phyloP scores from a whole-genome alignment of 352 stramenopile genomes.

The Globisporangium okanoganense region DNA sequence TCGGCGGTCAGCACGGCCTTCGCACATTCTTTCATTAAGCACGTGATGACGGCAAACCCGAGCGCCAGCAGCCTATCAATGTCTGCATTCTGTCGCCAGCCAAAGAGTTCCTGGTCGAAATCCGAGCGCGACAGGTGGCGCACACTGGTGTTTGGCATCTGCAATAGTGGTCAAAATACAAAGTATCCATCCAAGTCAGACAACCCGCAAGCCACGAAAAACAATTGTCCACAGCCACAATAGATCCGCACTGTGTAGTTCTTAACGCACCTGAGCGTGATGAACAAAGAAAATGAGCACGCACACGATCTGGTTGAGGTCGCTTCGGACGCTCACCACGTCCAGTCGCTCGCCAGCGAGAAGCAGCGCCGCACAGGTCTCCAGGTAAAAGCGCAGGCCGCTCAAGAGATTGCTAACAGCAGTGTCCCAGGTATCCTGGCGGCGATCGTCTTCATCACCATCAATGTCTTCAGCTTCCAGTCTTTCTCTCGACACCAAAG shows the following conservation, averaged over 20 bases:
- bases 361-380: conserved; percentile 2
- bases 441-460: background rate
- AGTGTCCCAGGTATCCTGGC: background rate
- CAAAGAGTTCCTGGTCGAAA: conserved; percentile 4
- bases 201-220: background rate
- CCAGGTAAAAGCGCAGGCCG: conserved; percentile 7
- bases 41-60: conserved; percentile 8
- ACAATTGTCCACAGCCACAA: background rate
- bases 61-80: conserved; percentile 1
- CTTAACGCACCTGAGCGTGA: conserved; percentile 19
- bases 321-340: background rate
- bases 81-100: background rate
- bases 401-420: background rate
- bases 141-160: background rate
- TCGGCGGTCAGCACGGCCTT: conserved; percentile 4
- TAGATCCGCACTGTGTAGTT: background rate
- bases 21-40: conserved; percentile 15
- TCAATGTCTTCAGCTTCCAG: background rate
- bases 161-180: background rate
- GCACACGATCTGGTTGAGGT: conserved; percentile 24
- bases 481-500: background rate
- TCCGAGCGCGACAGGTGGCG: conserved; percentile 1
- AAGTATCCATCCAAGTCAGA: background rate
- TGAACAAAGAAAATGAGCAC: conserved; percentile 33
- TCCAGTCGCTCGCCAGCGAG: conserved; percentile 5